Conservation (phyloP, 345 rosid species). For the Aquilaria malaccensis region DNA sequence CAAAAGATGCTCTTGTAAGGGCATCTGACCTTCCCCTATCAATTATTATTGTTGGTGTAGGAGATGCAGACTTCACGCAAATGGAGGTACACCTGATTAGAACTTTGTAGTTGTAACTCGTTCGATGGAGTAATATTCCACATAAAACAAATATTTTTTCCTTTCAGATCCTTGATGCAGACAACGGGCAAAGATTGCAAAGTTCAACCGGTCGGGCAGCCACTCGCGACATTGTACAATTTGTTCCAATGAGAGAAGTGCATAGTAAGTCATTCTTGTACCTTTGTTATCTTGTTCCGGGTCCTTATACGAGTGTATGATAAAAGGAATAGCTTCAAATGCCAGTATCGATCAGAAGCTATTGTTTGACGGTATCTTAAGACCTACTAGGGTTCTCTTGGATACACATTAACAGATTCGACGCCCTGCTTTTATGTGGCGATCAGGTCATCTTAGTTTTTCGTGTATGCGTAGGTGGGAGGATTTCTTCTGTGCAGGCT, state of each 20-base stretch:
- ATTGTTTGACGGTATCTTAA: no score
- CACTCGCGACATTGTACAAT: slow-evolving; percentile 84
- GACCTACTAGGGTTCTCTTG: no score
- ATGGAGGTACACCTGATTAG: slow-evolving; percentile 59
- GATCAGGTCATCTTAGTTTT: no score
- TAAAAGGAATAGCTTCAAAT: no score
- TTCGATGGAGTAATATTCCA: neutral
- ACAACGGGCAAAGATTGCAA: slow-evolving; percentile 62
- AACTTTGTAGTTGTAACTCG: neutral
- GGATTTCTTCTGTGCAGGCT: slow-evolving; percentile 59
- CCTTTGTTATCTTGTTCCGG: neutral
- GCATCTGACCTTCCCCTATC: slow-evolving; percentile 96
- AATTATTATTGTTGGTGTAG: slow-evolving; percentile 81
- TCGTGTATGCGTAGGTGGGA: slow-evolving; percentile 39
- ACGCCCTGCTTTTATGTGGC: no score
- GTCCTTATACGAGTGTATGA: no score
- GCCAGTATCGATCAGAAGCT: no score
- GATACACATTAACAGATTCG: no score
- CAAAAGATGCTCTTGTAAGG: slow-evolving; percentile 67
- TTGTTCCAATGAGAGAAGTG: slow-evolving; percentile 75
- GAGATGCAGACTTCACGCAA: slow-evolving; percentile 68
- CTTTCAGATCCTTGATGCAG: slow-evolving; percentile 75
- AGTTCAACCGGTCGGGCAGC: slow-evolving; percentile 72
- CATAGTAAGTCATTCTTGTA: slow-evolving; percentile 40
- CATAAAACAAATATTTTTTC: neutral